Conservation (phyloP, 208 protist genomes). For the Trypanosomatidae sp. region DNA sequence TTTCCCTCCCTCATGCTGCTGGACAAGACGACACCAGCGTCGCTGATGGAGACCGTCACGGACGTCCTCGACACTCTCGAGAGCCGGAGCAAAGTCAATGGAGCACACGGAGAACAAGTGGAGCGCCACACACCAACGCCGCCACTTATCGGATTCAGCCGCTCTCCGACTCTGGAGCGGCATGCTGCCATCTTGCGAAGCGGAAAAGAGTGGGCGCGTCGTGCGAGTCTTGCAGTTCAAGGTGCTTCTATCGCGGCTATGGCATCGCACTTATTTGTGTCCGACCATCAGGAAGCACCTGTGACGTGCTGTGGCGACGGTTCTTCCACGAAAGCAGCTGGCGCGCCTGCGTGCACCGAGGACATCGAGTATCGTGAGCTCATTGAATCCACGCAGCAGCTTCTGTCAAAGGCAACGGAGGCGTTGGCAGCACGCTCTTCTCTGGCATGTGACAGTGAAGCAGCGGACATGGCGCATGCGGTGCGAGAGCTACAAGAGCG, state of each 20-base stretch:
- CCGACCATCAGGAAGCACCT: neutral
- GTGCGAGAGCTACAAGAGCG: constrained; percentile 22
- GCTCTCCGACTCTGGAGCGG: neutral
- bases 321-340: neutral
- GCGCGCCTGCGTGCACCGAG: neutral
- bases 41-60: neutral
- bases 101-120: neutral
- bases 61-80: constrained; percentile 2
- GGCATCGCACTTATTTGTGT: constrained; percentile 14
- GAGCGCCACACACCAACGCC: neutral
- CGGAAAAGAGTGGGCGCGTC: constrained; percentile 25
- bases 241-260: constrained; percentile 10
- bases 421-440: neutral
- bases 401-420: constrained; percentile 10
- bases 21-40: neutral
- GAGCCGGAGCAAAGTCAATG: neutral
- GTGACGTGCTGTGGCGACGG: neutral
- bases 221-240: constrained; percentile 13
- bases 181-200: constrained; percentile 15
- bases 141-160: neutral
- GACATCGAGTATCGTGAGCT: constrained; percentile 9
- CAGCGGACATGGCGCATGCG: neutral
- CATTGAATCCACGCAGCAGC: constrained; percentile 15
- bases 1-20: constrained; percentile 8
- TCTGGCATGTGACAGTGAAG: no score